Evolutionary conservation across 139 green algal species (phyloP), one percentile per base, ranked within the genome.

Genomic region (Chlorella ohadii): DNA sequence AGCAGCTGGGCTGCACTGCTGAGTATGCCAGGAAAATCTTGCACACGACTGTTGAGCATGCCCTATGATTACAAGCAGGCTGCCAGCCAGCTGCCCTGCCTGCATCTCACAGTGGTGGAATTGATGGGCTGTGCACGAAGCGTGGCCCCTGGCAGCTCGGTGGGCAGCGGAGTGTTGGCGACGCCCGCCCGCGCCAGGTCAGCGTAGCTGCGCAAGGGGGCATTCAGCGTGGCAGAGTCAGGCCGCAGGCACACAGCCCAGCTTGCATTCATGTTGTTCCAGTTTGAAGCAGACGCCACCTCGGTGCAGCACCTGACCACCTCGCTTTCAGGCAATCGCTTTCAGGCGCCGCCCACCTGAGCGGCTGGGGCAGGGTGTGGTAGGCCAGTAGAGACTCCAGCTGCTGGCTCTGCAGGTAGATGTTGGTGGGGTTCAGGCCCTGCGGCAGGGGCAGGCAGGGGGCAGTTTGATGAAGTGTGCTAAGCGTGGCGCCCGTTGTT

Each of bases 321-420:
- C n/a, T n/a, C n/a, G n/a, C n/a, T n/a, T n/a, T n/a, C n/a, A n/a
- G n/a, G n/a, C n/a, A n/a, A n/a, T n/a, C n/a, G n/a, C n/a, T n/a
- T n/a, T 4, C 51, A 20, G 51, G 15, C 51, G 12, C 12, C 9
- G 51, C 38, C 3, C 56, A 36, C 75, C 75, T 81, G 9, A 81
- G 56, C 1, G 75, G 75, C 75, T 81, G 75, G 1, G 57, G 57
- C 56, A 81, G 75, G 25, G 75, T 39, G 75, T 81, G 75, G 75
- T 71, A 81, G 34, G 75, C 75, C 34, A 81, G 75, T 22, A 81
- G 11, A 2, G 56, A 71, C 23, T 81, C 56, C 12, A 81, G 34
- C 56, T 81, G 75, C 11, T 27, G 33, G 2, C 56, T 31, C 0
- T 81, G 70, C 11, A 65, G 55, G 75, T 81, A 81, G 56, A 81